Evolutionary conservation across 768 basidiomycete species (phyloP), one percentile per base, ranked within the genome.

Genomic region (Hortiboletus campestris): DNA sequence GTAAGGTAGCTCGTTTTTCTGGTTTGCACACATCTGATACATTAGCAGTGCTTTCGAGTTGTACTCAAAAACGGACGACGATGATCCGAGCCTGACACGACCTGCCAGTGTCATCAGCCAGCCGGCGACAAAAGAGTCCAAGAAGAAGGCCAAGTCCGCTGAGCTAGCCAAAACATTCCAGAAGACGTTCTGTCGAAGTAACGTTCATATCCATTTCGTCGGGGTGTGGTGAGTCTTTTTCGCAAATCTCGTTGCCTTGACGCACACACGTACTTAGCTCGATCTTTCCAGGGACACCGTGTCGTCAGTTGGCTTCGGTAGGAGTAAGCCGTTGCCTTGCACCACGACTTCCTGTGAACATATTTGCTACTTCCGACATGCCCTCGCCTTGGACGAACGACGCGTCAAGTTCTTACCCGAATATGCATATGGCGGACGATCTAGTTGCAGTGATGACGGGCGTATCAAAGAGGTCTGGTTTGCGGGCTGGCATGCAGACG

Each of bases 361-460:
- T 47, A 66, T 79, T 9, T 76, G 75, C 40, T 70, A 68, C 43
- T 79, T 80, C 52, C 73, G 78, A 8, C 79, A 80, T 60, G 79
- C 77, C 1, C 65, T 80, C 6, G 79, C 80, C 1, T 64, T 80
- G 28, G 79, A 80, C 53, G 80, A 80, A 44, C 66, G 72, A 25
- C 72, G 80, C 7, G 77, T 79, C 40, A 80, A 79, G 47, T 80
- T 79, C 56, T 55, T 77, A 3, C 79, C 79, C 0, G 78, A 80
- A 52, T 78, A 75, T 43, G 75, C 62, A 0, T 63, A 74, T 29
- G 73, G 70, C 0, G 70, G 68, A 42, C 56, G 53, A 34, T 60
- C 62, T 12, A 28, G 48, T 17, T 4, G 22, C 12, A 31, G 14
- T 4, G 51, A 60, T 19, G 61, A 61, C n/a, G 66, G 59, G 6